A percentile compares a stretch with the other conserved stretches of the same genome.
These are phyloP conservation scores for Trametes maxima DNA, from an alignment of 768 basidiomycete genomes.

Conservation along the genomic window DNA sequence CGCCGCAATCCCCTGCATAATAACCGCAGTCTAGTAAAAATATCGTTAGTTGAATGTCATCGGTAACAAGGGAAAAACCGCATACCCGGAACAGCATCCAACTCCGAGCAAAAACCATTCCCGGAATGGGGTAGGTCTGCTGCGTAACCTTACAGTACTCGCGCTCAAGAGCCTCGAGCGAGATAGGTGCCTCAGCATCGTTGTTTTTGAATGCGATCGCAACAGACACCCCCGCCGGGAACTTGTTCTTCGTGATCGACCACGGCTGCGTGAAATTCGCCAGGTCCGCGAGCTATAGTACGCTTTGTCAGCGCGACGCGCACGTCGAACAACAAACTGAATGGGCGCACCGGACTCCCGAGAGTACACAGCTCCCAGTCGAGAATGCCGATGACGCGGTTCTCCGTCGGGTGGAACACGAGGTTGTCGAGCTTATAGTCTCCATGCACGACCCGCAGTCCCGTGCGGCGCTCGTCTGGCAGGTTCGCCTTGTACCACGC, in stretches of 20 bases:
- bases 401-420: slow-evolving; percentile 91
- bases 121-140: slow-evolving; percentile 72
- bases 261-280: slow-evolving; percentile 90
- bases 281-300: slow-evolving; percentile 74
- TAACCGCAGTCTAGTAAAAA: slow-evolving; percentile 63
- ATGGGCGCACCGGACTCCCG: slow-evolving; percentile 73
- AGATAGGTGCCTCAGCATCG: slow-evolving; percentile 53
- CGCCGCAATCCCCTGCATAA: slow-evolving; percentile 89
- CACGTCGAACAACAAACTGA: neutral
- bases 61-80: slow-evolving; percentile 1
- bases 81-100: slow-evolving; percentile 85
- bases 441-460: slow-evolving; percentile 90
- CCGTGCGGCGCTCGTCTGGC: slow-evolving; percentile 76
- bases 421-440: slow-evolving; percentile 99
- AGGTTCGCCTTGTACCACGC: slow-evolving; percentile 75
- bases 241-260: slow-evolving; percentile 51
- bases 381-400: slow-evolving; percentile 89
- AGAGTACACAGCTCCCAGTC: slow-evolving; percentile 99
- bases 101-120: slow-evolving; percentile 80
- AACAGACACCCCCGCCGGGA: slow-evolving; percentile 29
- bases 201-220: slow-evolving; percentile 69
- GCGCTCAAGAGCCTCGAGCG: slow-evolving; percentile 72
- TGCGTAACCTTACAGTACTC: slow-evolving; percentile 74
- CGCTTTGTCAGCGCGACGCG: neutral
- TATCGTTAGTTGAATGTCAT: neutral